Evolutionary conservation across 2,329 filamentous ascomycete genomes (phyloP).

Genomic region (Helotiales sp.): DNA sequence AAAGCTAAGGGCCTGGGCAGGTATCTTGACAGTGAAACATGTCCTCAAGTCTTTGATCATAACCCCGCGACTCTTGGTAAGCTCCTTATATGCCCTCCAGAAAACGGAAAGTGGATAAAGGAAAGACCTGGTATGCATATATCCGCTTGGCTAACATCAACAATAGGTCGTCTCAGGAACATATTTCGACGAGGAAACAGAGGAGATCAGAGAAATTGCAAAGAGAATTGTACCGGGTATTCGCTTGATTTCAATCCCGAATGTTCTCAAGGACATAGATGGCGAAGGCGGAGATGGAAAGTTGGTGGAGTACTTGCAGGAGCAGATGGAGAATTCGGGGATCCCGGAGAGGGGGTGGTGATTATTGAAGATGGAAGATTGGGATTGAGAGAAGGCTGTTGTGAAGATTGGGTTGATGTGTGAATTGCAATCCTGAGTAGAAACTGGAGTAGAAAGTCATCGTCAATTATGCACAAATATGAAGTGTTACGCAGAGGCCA

Average conservation of each 20-base stretch:
- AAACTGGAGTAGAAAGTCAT: too few relatives aligned
- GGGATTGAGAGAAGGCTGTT: not conserved
- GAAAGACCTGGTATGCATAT: too few relatives aligned
- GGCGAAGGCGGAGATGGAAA: not conserved
- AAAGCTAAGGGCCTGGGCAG: not conserved
- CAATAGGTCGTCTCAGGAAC: constrained; percentile 19
- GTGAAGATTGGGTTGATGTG: too few relatives aligned
- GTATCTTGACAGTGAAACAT: constrained; percentile 21
- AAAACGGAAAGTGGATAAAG: too few relatives aligned
- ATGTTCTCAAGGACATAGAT: constrained; percentile 13
- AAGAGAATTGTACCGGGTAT: constrained; percentile 19
- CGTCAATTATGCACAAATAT: too few relatives aligned
- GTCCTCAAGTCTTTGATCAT: constrained; percentile 20
- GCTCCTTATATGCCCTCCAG: not conserved
- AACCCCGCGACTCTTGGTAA: constrained; percentile 21
- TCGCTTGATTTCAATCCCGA: constrained; percentile 22
- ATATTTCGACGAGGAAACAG: constrained; percentile 28
- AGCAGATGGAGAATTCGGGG: constrained; percentile 24
- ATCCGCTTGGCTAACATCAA: not conserved
- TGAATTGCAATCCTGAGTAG: too few relatives aligned
- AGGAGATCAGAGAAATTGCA: constrained; percentile 29
- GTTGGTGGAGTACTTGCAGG: constrained; percentile 26
- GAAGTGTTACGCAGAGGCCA: too few relatives aligned
- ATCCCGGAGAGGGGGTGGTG: not conserved
- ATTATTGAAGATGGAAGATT: not conserved